Conservation (phyloP, 2,329 filamentous ascomycete genomes). For the Sclerotinia subarctica region DNA sequence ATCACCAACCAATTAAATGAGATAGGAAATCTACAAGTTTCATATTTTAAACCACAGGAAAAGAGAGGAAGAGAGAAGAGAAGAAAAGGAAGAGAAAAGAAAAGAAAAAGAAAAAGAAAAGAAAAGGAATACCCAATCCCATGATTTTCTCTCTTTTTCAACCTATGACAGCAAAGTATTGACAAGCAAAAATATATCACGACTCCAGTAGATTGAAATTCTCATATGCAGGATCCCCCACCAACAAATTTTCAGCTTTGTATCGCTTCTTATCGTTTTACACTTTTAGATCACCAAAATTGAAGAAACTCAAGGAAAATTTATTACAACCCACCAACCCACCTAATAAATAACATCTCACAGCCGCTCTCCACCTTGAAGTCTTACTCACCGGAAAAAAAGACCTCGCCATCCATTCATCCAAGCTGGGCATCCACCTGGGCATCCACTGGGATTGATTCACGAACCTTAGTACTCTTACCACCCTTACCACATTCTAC, state of each 20-base stretch:
- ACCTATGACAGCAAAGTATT: constrained; percentile 2
- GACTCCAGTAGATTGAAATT: not conserved
- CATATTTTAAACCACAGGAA: not conserved
- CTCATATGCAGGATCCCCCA: constrained; percentile 5
- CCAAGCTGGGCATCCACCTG: constrained; percentile 1
- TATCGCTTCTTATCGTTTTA: constrained; percentile 4
- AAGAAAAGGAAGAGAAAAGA: not conserved
- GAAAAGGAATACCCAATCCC: not conserved
- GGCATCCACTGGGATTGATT: constrained; percentile 8
- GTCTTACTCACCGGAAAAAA: not conserved
- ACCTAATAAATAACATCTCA: not conserved
- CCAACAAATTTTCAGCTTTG: constrained; percentile 6
- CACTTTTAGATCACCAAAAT: not conserved
- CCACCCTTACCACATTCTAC: not conserved
- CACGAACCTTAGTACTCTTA: not conserved
- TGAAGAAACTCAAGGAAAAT: not conserved
- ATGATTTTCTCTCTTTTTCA: not conserved
- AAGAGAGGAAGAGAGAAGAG: not conserved
- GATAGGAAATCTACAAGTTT: not conserved
- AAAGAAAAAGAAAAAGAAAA: not conserved
- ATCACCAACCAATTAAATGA: not conserved
- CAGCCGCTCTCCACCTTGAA: constrained; percentile 10
- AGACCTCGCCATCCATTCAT: not conserved
- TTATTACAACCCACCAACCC: too few species aligned
- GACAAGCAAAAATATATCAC: not conserved